Conservation (phyloP, 2,329 filamentous ascomycete species). For the Aspergillus costaricaensis region DNA sequence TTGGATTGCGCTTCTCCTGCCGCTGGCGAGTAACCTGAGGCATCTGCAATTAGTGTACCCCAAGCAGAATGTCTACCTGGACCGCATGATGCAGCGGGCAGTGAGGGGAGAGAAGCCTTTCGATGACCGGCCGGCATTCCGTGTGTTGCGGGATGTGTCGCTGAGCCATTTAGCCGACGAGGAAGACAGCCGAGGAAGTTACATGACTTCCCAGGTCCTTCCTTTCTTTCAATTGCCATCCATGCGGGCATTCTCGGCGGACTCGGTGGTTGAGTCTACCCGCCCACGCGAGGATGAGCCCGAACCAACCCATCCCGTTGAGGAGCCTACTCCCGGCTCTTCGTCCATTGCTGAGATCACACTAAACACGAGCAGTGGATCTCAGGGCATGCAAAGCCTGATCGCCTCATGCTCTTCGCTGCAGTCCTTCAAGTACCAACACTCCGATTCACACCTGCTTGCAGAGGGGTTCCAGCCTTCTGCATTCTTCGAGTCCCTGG, state of each 20-base stretch:
- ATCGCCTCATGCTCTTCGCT: constrained; percentile 26
- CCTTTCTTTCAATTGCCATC: constrained; percentile 31
- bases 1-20: constrained; percentile 31
- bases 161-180: constrained; percentile 16
- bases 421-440: constrained; percentile 35
- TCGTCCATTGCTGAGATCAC: constrained; percentile 30
- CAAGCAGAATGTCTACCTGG: constrained; percentile 23
- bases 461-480: constrained; percentile 30
- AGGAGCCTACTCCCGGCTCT: background rate
- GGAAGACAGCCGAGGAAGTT: constrained; percentile 15
- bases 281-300: background rate
- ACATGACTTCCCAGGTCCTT: constrained; percentile 20
- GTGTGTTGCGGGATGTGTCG: constrained; percentile 22
- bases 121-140: constrained; percentile 19
- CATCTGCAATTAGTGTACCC: constrained; percentile 25
- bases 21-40: constrained; percentile 27
- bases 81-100: constrained; percentile 26
- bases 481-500: constrained; percentile 28
- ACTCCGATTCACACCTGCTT: constrained; percentile 31
- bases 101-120: constrained; percentile 23
- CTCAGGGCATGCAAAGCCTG: constrained; percentile 27
- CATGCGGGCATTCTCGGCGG: constrained; percentile 25
- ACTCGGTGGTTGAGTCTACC: constrained; percentile 29
- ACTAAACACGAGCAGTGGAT: constrained; percentile 29
- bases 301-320: background rate